Evolutionary conservation across 192 early-diverging fungal genomes (phyloP).

Genomic region (Rhizoclosmatium globosum): DNA sequence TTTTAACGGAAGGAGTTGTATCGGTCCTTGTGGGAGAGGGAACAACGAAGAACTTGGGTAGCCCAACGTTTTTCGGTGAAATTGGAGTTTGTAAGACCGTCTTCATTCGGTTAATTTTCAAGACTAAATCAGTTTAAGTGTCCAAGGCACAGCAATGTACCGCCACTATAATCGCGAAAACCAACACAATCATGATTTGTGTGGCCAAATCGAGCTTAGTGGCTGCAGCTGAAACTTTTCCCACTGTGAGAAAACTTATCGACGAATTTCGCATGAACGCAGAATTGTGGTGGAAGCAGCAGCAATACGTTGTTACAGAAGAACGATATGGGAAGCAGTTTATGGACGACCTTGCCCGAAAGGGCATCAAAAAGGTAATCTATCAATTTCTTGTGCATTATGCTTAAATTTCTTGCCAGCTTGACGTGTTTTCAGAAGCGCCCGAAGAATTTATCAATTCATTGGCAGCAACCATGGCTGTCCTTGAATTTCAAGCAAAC

Average conservation of each 20-base stretch:
- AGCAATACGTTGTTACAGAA: conserved; percentile 22
- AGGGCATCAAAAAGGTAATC: conserved; percentile 51
- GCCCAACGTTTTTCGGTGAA: conserved; percentile 45
- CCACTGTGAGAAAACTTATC: conserved; percentile 25
- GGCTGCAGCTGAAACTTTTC: conserved; percentile 13
- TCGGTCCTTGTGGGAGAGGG: conserved; percentile 13
- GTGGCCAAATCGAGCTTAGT: conserved; percentile 45
- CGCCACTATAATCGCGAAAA: conserved; percentile 42
- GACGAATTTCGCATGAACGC: conserved; percentile 22
- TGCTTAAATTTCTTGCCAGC: conserved; percentile 30
- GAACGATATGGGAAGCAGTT: conserved; percentile 55
- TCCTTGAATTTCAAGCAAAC: conserved; percentile 35
- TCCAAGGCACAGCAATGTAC: conserved; percentile 32
- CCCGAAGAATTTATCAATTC: conserved; percentile 46
- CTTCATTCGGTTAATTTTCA: background rate
- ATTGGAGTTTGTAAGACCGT: conserved; percentile 41
- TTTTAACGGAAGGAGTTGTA: conserved; percentile 39
- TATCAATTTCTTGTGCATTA: background rate
- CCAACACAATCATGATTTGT: conserved; percentile 40
- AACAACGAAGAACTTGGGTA: conserved; percentile 15
- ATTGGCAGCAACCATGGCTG: conserved; percentile 38
- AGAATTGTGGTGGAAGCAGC: conserved; percentile 34
- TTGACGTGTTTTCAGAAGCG: conserved; percentile 47
- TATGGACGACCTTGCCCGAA: conserved; percentile 46
- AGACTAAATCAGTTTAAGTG: conserved; percentile 1